phyloP scores from a whole-genome alignment of 805 yeast species.

The Lachancea nothofagi region DNA sequence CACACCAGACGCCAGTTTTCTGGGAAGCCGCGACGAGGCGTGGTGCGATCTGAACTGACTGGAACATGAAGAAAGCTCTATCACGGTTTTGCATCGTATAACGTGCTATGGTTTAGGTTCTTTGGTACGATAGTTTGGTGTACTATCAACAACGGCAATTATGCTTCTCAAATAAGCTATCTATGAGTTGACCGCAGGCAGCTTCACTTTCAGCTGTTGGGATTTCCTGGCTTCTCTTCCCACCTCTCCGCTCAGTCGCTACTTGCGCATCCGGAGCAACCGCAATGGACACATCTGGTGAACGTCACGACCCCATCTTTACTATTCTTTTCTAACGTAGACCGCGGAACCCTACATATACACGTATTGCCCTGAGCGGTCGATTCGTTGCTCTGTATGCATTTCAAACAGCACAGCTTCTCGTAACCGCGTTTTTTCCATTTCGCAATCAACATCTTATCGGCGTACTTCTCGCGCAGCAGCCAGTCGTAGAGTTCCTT shows the following conservation, averaged over 20 bases:
- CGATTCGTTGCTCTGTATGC: slow-evolving; percentile 56
- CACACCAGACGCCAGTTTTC: no score
- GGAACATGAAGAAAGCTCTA: neutral
- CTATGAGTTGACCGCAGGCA: no score
- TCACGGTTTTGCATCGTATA: neutral
- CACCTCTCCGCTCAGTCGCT: slow-evolving; percentile 43
- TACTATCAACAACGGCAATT: no score
- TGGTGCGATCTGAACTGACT: neutral
- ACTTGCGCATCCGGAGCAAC: slow-evolving; percentile 81
- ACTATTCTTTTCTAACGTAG: slow-evolving; percentile 38
- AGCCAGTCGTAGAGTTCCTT: slow-evolving; percentile 69
- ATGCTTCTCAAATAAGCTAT: no score
- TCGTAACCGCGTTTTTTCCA: slow-evolving; percentile 87
- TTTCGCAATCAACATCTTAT: slow-evolving; percentile 70
- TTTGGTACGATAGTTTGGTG: no score
- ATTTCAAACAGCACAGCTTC: slow-evolving; percentile 72
- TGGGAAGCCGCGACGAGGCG: neutral
- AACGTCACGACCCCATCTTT: slow-evolving; percentile 28
- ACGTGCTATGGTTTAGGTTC: neutral
- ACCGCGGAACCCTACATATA: slow-evolving; percentile 78
- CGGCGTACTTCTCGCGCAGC: slow-evolving; percentile 58
- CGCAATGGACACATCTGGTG: slow-evolving; percentile 70
- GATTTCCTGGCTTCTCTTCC: no score
- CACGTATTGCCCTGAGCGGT: slow-evolving; percentile 65
- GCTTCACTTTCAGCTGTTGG: no score